phyloP scores from a whole-genome alignment of 176 grass and related monocot species.

The Aechmea fasciata region DNA sequence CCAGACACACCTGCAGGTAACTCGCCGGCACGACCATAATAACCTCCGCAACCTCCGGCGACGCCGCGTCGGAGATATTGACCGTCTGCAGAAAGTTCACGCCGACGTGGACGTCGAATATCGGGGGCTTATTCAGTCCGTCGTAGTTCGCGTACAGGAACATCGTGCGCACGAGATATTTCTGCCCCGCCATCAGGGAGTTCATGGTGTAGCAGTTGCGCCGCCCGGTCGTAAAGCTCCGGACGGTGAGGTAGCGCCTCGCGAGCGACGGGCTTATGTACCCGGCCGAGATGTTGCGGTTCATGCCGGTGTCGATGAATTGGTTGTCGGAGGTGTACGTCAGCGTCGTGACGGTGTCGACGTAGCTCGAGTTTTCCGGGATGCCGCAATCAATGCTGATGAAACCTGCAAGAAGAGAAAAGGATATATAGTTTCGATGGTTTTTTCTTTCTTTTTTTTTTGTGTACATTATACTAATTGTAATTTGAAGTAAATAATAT shows the following conservation, averaged over 20 bases:
- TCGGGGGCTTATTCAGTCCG: background rate
- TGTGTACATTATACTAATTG: too few species aligned
- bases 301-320: slow-evolving; percentile 35
- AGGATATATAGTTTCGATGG: too few species aligned
- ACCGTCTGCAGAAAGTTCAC: slow-evolving; percentile 33
- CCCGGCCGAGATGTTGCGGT: slow-evolving; percentile 24
- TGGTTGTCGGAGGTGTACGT: slow-evolving; percentile 11
- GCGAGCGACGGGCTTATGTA: background rate
- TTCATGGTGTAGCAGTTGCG: slow-evolving; percentile 11
- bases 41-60: background rate
- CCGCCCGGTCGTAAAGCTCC: slow-evolving; percentile 38
- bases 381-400: slow-evolving; percentile 47
- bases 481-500: too few species aligned
- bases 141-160: slow-evolving; percentile 23
- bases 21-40: slow-evolving; percentile 5
- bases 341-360: slow-evolving; percentile 5
- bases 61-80: slow-evolving; percentile 14
- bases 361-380: slow-evolving; percentile 8
- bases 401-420: slow-evolving; percentile 21
- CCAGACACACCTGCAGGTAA: slow-evolving; percentile 39
- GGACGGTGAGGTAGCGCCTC: slow-evolving; percentile 4
- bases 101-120: slow-evolving; percentile 13
- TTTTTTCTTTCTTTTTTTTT: too few species aligned
- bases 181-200: background rate
- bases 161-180: background rate